Evolutionary conservation across 202 grass and related monocot genomes (phyloP).

Genomic region (Carex arenaria): DNA sequence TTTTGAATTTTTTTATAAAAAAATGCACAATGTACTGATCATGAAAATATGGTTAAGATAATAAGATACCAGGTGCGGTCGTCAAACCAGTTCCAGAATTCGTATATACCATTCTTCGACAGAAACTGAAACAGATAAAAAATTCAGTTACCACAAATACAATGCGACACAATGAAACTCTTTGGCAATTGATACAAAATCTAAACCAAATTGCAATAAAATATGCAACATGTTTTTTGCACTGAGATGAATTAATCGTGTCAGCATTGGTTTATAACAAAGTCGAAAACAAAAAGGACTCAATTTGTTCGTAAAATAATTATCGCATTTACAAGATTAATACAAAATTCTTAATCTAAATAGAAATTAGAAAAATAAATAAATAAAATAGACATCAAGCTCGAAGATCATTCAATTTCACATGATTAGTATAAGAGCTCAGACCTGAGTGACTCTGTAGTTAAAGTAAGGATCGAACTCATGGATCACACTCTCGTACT

Average conservation of each 20-base stretch:
- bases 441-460: slow-evolving; percentile 95
- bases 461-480: slow-evolving; percentile 99
- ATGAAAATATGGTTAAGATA: neutral
- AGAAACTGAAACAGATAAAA: slow-evolving; percentile 59
- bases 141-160: neutral
- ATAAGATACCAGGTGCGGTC: slow-evolving; percentile 85
- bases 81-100: slow-evolving; percentile 99
- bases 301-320: neutral
- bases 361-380: neutral
- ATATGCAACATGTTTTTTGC: neutral
- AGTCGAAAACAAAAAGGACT: neutral
- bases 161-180: neutral
- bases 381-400: neutral
- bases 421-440: neutral
- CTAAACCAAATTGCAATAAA: slow-evolving; percentile 3
- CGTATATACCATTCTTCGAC: slow-evolving; percentile 99
- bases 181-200: slow-evolving; percentile 1
- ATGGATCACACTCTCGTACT: slow-evolving; percentile 99
- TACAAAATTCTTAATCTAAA: neutral
- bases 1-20: neutral
- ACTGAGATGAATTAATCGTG: neutral
- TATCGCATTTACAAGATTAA: neutral
- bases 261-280: neutral
- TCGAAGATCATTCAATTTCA: neutral
- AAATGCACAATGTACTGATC: neutral